Base-by-base conservation (phyloP, 805 yeast species). In the Candida ascalaphidarum region DNA sequence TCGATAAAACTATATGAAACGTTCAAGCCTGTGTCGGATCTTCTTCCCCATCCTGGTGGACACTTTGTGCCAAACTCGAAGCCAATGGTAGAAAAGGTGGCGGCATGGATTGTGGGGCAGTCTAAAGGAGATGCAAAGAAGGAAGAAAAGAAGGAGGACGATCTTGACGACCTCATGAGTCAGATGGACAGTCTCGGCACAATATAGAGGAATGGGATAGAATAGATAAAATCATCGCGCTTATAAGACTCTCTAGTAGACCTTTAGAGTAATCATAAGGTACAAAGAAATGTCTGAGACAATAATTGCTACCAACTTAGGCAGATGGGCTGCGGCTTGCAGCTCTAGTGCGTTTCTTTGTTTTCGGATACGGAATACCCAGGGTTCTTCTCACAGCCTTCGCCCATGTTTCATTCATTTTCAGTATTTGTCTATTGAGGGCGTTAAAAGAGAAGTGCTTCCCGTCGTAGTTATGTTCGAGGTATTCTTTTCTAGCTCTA, bases 21-120 rank as follows among this genome's bases (percentile, higher is more conserved):
- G 14, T 36, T 48, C 27, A 48, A 48, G 33, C 67, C 70, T 11
- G 54, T 68, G 21, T 72, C 79, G 29, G 69, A 71, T 29, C 58
- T 81, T 5, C 62, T 80, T 34, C 79, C 72, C 38, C 98, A 89
- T 46, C 96, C 96, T 7, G 97, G 98, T 35, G 96, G 97, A 2
- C 98, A 89, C 49, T 86, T 81, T 58, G 95, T 89, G 26, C 98
- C 97, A 17, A 85, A 84, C 55, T 79, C 86, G 27, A 82, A 81
- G 52, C 27, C 50, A 11, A 43, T 54, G 35, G 50, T 61, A 2
- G 62, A 57, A 30, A 60, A 59, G 35, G 66, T 61, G 5, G 43
- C 52, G 11, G 58, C 55, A 33, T 63, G 68, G 68, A 56, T 63
- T 9, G 48, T 43, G 27, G 32, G 20, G 11, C 43, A 41, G 9